These are phyloP conservation scores for Arabidopsis hybrid DNA, from an alignment of 441 rosid species.

Conservation along the genomic window DNA sequence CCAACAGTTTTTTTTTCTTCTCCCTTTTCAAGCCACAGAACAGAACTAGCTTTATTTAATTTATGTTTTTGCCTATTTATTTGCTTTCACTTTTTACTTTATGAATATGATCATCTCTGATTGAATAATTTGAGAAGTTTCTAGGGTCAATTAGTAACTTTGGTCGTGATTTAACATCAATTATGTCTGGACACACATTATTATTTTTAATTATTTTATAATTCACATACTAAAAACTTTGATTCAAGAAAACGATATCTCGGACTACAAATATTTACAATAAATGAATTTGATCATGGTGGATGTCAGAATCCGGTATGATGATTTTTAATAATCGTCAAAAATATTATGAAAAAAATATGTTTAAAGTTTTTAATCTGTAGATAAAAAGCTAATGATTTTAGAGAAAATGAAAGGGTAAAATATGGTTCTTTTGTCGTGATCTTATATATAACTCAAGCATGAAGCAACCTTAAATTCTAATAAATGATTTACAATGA, in stretches of 20 bases:
- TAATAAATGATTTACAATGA: background rate
- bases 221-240: background rate
- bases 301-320: background rate
- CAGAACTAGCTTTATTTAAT: background rate
- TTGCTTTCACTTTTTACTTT: slow-evolving; percentile 5
- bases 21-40: slow-evolving; percentile 16
- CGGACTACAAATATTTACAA: background rate
- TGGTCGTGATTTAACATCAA: slow-evolving; percentile 4
- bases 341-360: too few species aligned
- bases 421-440: too few species aligned
- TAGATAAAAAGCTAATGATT: too few species aligned
- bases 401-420: too few species aligned
- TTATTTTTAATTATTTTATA: background rate
- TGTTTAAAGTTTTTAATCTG: too few species aligned
- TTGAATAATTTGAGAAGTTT: slow-evolving; percentile 17
- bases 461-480: background rate
- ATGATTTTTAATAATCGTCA: background rate
- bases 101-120: background rate
- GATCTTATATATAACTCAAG: too few species aligned
- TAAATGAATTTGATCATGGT: background rate
- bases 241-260: background rate
- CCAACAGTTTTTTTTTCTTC: background rate
- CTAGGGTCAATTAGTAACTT: slow-evolving; percentile 10
- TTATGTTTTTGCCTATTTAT: background rate
- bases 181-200: background rate